A percentile compares a stretch with the other conserved stretches of the same genome.
These are phyloP conservation scores for Penicillium roqueforti DNA, from an alignment of 495 filamentous ascomycete genomes.

Conservation along the genomic window DNA sequence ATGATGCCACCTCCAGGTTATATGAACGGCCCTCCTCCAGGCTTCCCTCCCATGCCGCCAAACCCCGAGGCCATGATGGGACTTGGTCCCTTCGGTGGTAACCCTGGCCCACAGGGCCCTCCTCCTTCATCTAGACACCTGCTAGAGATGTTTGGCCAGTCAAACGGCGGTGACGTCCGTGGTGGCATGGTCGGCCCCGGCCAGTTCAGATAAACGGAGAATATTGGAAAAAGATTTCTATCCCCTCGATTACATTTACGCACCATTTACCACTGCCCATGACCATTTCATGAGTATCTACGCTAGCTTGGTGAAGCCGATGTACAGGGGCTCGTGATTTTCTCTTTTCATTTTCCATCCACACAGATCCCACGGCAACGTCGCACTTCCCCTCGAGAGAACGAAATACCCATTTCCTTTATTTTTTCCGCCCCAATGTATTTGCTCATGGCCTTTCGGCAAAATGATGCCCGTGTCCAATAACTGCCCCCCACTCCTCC, in stretches of 20 bases:
- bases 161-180: slow-evolving; percentile 33
- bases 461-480: slow-evolving; percentile 15
- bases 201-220: slow-evolving; percentile 30
- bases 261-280: slow-evolving; percentile 6
- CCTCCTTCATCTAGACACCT: slow-evolving; percentile 44
- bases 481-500: slow-evolving; percentile 8
- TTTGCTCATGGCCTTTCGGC: slow-evolving; percentile 19
- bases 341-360: slow-evolving; percentile 4
- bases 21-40: slow-evolving; percentile 44
- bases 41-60: slow-evolving; percentile 45
- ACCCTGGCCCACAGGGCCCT: slow-evolving; percentile 36
- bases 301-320: slow-evolving; percentile 13
- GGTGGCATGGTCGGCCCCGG: slow-evolving; percentile 43
- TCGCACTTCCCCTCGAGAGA: slow-evolving; percentile 14
- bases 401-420: slow-evolving; percentile 11
- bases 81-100: slow-evolving; percentile 38
- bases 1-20: slow-evolving; percentile 53
- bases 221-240: neutral
- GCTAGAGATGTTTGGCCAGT: slow-evolving; percentile 46
- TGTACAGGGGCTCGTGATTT: slow-evolving; percentile 7
- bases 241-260: slow-evolving; percentile 4
- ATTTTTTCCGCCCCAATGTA: slow-evolving; percentile 9
- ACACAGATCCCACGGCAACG: slow-evolving; percentile 9
- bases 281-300: slow-evolving; percentile 11
- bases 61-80: slow-evolving; percentile 44